Percentiles rank a stretch among this genome's conserved stretches.
Conservation (phyloP, 331 rosid species). For the Ulmus americana region DNA sequence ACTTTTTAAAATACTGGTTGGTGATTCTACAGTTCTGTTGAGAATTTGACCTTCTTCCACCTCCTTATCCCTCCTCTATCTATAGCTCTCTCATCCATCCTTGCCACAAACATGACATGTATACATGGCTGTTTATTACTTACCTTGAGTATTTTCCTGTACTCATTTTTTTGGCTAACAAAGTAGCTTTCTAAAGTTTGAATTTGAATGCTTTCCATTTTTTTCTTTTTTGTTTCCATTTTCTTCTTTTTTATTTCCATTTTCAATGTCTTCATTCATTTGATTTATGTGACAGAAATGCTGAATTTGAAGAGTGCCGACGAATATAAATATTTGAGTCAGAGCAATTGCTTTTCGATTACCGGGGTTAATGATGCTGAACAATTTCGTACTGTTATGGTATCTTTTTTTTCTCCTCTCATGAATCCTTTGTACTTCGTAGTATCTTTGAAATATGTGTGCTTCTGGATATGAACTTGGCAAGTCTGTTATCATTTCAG, state of each 20-base stretch:
- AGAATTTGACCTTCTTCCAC: too few relatives aligned
- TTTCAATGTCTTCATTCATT: constrained; percentile 20
- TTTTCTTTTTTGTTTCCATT: background rate
- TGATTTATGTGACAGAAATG: constrained; percentile 49
- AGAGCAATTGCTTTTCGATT: constrained; percentile 80
- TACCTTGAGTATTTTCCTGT: background rate
- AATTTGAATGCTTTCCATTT: background rate
- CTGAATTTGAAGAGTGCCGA: constrained; percentile 59
- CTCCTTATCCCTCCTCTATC: too few relatives aligned
- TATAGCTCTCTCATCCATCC: too few relatives aligned
- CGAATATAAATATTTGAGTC: constrained; percentile 75
- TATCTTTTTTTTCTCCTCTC: constrained; percentile 22
- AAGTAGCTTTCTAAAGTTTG: background rate
- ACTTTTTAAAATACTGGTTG: too few relatives aligned
- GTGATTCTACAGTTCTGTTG: too few relatives aligned
- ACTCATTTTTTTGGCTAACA: background rate
- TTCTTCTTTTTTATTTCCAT: background rate
- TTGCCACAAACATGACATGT: too few relatives aligned
- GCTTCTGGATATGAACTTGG: constrained; percentile 26
- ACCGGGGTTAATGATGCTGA: constrained; percentile 74
- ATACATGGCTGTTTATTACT: background rate
- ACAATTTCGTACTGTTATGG: constrained; percentile 71
- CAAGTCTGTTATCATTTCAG: constrained; percentile 36
- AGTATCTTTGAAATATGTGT: background rate
- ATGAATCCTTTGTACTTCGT: background rate